Evolutionary conservation across 2,329 filamentous ascomycete species (phyloP).

Genomic region (Phialophora expanda): DNA sequence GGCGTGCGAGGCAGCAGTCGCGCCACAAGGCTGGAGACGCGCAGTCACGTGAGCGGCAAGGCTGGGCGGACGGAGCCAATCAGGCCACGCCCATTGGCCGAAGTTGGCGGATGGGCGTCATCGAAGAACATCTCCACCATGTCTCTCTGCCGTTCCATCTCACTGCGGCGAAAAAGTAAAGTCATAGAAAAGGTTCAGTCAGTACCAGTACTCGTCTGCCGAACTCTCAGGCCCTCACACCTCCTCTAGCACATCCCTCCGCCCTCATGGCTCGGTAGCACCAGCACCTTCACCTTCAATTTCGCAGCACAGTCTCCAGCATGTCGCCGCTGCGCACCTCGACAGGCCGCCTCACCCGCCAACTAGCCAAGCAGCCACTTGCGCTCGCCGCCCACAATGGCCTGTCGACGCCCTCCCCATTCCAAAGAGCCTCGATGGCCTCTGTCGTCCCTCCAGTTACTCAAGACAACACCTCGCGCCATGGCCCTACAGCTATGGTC

Average conservation of each 20-base stretch:
- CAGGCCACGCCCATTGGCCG: neutral
- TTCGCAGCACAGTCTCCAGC: conserved; percentile 4
- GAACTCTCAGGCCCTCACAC: neutral
- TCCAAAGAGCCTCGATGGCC: conserved; percentile 52
- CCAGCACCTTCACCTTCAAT: neutral
- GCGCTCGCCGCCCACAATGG: conserved; percentile 7
- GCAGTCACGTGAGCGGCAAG: conserved; percentile 24
- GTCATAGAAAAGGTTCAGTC: neutral
- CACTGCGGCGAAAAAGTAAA: conserved; percentile 2
- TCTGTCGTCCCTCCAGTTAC: conserved; percentile 77
- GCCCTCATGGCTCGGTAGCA: conserved; percentile 28
- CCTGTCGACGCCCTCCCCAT: conserved; percentile 13
- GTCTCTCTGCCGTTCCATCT: neutral
- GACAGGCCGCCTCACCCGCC: conserved; percentile 20
- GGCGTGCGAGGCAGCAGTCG: conserved; percentile 16
- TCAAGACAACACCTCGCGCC: conserved; percentile 70
- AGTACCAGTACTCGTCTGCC: neutral
- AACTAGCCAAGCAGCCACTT: conserved; percentile 16
- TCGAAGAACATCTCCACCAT: neutral
- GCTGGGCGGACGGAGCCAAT: conserved; percentile 9
- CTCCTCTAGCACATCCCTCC: neutral
- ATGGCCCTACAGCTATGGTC: conserved; percentile 95
- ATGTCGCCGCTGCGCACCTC: conserved; percentile 32
- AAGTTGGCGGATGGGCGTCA: neutral
- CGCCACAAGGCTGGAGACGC: conserved; percentile 20